Evolutionary conservation across 345 rosid species (phyloP), one percentile per base, ranked within the genome.

Genomic region (Ceriops decandra): DNA sequence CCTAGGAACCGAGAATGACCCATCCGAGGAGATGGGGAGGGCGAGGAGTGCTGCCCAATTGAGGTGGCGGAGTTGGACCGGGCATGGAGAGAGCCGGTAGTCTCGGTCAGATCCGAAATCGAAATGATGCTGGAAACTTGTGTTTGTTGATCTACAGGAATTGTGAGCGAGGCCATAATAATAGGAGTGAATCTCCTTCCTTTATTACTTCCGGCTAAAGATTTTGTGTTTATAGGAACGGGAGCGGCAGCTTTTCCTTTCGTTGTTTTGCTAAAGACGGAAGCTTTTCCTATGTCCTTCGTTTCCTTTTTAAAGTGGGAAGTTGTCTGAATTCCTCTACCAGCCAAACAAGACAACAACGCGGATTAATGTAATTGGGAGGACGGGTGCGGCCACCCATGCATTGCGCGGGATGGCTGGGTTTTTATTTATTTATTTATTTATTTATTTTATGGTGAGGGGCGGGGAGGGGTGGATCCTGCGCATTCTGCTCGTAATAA

Each of bases 81-180:
- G 22, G 9, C 30, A 27, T 56, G 30, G 30, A 56, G 22, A 56
- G 59, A 56, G 16, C 59, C 2, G 30, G 30, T 57, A 26, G 35
- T 38, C 33, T 67, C 62, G 5, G 53, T 16, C n/a, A 60, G 60
- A 67, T 67, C 70, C 28, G 52, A 28, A 27, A 19, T 56, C 56
- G 57, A 57, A 5, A 20, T 57, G 19, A 20, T 27, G 10, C 57
- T 61, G 13, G n/a, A 7, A 20, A 19, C 24, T 42, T 57, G 42
- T 7, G 60, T 24, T 30, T 20, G 13, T 17, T 51, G 57, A 9
- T 49, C 1, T 16, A 24, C 9, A 32, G 0, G 4, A 33, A 42
- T 28, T 11, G 56, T n/a, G n/a, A 21, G 47, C 20, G 58, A 31
- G 21, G 27, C 33, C 62, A 15, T 42, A 56, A 42, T 15, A 13